A percentile compares a stretch with the other conserved stretches of the same genome.
Evolutionary conservation across 2,329 filamentous ascomycete genomes (phyloP).

Genomic region (Aureobasidium sp.): DNA sequence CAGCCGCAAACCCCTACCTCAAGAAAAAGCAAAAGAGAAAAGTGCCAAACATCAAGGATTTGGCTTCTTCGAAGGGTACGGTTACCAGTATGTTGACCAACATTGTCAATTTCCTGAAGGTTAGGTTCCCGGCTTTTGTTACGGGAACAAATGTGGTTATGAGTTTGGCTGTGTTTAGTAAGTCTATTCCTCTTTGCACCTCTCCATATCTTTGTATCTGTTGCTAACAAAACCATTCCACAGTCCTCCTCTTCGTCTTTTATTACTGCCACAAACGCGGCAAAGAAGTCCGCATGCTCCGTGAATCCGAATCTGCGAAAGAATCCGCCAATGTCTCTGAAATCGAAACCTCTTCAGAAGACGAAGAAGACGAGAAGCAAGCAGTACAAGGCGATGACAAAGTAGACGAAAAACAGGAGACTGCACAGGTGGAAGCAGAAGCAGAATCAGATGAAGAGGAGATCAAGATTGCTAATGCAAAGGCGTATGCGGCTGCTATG

Average conservation of each 20-base stretch:
- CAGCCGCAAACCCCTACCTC: not conserved
- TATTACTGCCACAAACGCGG: slow-evolving; percentile 99
- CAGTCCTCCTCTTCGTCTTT: slow-evolving; percentile 75
- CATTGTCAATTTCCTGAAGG: slow-evolving; percentile 82
- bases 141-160: slow-evolving; percentile 80
- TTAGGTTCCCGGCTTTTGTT: slow-evolving; percentile 82
- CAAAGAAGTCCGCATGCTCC: slow-evolving; percentile 65
- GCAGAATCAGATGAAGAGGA: not conserved
- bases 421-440: not conserved
- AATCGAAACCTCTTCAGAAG: not conserved
- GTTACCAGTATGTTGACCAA: slow-evolving; percentile 75
- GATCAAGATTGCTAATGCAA: not conserved
- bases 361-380: not conserved
- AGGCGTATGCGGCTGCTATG: not conserved
- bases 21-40: slow-evolving; percentile 46
- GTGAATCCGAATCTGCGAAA: slow-evolving; percentile 13
- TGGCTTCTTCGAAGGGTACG: slow-evolving; percentile 81
- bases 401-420: not conserved
- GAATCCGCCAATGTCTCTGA: not conserved
- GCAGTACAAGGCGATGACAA: not conserved
- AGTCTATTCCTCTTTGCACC: slow-evolving; percentile 44
- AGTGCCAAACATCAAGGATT: slow-evolving; percentile 64
- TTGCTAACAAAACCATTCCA: slow-evolving; percentile 31
- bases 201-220: not conserved
- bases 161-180: slow-evolving; percentile 70